Evolutionary conservation across 768 basidiomycete genomes (phyloP).

Genomic region (Chalciporus pseudorubinellus): DNA sequence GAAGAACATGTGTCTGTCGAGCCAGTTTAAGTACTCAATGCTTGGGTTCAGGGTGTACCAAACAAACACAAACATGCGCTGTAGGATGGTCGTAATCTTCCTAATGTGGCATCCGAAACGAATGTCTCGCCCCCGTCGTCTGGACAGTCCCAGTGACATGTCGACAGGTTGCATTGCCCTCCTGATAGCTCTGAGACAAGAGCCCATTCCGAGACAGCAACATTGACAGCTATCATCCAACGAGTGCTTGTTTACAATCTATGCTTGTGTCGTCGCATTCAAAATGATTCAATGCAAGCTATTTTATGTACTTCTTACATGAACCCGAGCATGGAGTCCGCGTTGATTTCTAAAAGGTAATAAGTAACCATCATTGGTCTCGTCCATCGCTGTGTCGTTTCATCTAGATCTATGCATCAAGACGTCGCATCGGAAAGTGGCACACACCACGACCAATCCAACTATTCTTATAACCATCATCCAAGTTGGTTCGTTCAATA

Average conservation of each 20-base stretch:
- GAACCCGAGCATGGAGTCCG: too few relatives aligned
- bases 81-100: background rate
- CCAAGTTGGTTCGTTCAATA: too few relatives aligned
- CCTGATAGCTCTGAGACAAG: conserved; percentile 3
- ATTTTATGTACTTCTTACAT: conserved; percentile 10
- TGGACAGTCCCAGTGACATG: conserved; percentile 7
- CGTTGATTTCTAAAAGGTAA: too few relatives aligned
- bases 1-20: conserved; percentile 3
- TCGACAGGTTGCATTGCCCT: conserved; percentile 11
- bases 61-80: conserved; percentile 29
- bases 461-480: too few relatives aligned
- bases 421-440: background rate
- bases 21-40: conserved; percentile 31
- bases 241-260: background rate
- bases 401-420: too few relatives aligned
- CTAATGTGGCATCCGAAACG: conserved; percentile 10
- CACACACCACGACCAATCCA: too few relatives aligned
- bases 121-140: conserved; percentile 12
- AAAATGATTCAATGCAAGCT: background rate
- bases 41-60: conserved; percentile 33
- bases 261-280: background rate
- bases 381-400: too few relatives aligned
- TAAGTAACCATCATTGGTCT: too few relatives aligned
- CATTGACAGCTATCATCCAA: too few relatives aligned
- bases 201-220: too few relatives aligned